These are phyloP conservation scores for Tubosaeta sp. DNA, from an alignment of 768 basidiomycete genomes.

Conservation along the genomic window DNA sequence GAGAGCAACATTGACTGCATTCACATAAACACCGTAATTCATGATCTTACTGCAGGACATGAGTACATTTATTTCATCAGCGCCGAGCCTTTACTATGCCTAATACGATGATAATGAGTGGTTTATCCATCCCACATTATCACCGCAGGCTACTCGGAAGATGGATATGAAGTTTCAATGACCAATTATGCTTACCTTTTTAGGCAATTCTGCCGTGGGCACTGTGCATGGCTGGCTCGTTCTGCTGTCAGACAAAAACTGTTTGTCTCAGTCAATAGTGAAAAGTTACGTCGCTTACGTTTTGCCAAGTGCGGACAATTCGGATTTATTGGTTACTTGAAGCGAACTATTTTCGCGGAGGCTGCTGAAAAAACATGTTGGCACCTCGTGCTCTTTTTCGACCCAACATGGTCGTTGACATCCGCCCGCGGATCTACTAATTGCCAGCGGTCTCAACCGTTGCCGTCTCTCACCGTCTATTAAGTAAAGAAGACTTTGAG, in stretches of 20 bases:
- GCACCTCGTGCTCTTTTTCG: neutral
- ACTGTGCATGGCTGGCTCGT: slow-evolving; percentile 49
- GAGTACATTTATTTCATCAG: slow-evolving; percentile 4
- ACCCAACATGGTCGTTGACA: neutral
- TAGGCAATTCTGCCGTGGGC: neutral
- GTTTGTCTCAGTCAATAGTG: neutral
- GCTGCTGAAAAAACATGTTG: neutral
- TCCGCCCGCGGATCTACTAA: neutral
- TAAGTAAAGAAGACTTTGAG: neutral
- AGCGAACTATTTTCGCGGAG: neutral
- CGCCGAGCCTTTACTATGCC: slow-evolving; percentile 21
- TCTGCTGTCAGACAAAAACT: slow-evolving; percentile 54
- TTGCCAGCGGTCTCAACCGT: neutral
- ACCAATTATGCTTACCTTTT: slow-evolving; percentile 34
- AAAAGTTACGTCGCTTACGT: slow-evolving; percentile 8
- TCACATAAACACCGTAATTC: slow-evolving; percentile 8
- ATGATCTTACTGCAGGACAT: slow-evolving; percentile 2
- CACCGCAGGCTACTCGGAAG: slow-evolving; percentile 36
- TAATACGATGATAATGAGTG: slow-evolving; percentile 37
- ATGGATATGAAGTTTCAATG: slow-evolving; percentile 56
- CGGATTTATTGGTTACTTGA: slow-evolving; percentile 1
- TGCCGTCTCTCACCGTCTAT: neutral
- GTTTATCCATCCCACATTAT: slow-evolving; percentile 34
- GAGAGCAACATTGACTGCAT: slow-evolving; percentile 13
- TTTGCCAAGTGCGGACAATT: neutral